Percentiles rank a stretch among this genome's conserved stretches.
phyloP scores from a whole-genome alignment of 306 rosid genomes.

The Dryas octopetala region DNA sequence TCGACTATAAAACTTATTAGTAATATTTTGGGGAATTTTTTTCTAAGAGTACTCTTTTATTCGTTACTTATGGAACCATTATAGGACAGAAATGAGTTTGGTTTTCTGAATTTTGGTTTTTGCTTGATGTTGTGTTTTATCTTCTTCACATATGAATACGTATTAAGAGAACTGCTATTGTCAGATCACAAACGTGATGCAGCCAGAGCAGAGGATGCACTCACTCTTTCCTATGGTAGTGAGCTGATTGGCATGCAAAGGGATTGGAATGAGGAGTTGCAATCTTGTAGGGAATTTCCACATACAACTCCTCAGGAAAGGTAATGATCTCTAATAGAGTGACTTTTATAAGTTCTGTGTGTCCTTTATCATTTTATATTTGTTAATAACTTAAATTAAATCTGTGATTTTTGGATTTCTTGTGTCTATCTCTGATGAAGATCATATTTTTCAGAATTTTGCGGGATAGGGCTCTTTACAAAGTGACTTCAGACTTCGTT shows the following conservation, averaged over 20 bases:
- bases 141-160: conserved; percentile 11
- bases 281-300: conserved; percentile 97
- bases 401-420: conserved; percentile 16
- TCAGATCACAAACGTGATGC: conserved; percentile 92
- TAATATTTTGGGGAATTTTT: neutral
- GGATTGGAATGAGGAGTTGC: conserved; percentile 99
- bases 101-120: conserved; percentile 13
- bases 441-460: conserved; percentile 59
- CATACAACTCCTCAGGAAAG: conserved; percentile 91
- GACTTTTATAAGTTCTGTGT: conserved; percentile 13
- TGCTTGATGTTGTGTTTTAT: conserved; percentile 9
- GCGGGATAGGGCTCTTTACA: conserved; percentile 98
- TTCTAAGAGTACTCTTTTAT: neutral
- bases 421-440: neutral
- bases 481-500: conserved; percentile 97
- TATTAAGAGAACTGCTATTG: conserved; percentile 17
- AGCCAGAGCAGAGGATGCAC: conserved; percentile 91
- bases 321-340: conserved; percentile 36
- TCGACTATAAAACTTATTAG: neutral
- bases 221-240: conserved; percentile 86
- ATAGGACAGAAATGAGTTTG: neutral
- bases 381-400: conserved; percentile 20
- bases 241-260: conserved; percentile 99
- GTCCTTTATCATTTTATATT: conserved; percentile 21
- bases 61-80: neutral